Evolutionary conservation across 2,329 filamentous ascomycete genomes (phyloP).

Genomic region (Apiospora sp.): DNA sequence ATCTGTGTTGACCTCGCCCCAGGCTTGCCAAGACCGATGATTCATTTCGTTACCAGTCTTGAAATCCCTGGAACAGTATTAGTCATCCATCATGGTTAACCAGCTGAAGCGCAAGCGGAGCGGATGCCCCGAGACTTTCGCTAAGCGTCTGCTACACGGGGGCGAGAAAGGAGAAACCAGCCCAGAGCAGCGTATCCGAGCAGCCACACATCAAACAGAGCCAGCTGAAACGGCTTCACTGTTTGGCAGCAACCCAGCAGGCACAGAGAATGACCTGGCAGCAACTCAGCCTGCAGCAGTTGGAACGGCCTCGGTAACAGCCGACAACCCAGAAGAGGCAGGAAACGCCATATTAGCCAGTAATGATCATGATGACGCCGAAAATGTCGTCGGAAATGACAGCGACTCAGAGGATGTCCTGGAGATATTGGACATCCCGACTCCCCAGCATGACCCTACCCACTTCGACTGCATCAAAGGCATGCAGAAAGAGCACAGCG

Average conservation of each 20-base stretch:
- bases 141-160: not conserved
- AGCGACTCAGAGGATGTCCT: not conserved
- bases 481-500: not conserved
- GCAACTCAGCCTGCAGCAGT: not conserved
- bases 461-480: not conserved
- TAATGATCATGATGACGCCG: not conserved
- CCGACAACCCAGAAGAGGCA: not conserved
- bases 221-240: not conserved
- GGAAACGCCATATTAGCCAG: not conserved
- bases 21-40: not conserved
- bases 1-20: not conserved
- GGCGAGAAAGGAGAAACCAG: not conserved
- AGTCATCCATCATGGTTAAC: not conserved
- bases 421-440: not conserved
- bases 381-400: not conserved
- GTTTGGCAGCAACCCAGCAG: not conserved
- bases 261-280: not conserved
- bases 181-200: not conserved
- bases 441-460: not conserved
- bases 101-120: slow-evolving; percentile 14
- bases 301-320: not conserved
- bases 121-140: not conserved
- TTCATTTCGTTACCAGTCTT: not conserved
- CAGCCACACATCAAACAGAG: not conserved
- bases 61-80: not conserved